A percentile compares a stretch with the other conserved stretches of the same genome.
These are phyloP conservation scores for Yamadazyma buinensis DNA, from an alignment of 1,139 yeast species.

Conservation along the genomic window DNA sequence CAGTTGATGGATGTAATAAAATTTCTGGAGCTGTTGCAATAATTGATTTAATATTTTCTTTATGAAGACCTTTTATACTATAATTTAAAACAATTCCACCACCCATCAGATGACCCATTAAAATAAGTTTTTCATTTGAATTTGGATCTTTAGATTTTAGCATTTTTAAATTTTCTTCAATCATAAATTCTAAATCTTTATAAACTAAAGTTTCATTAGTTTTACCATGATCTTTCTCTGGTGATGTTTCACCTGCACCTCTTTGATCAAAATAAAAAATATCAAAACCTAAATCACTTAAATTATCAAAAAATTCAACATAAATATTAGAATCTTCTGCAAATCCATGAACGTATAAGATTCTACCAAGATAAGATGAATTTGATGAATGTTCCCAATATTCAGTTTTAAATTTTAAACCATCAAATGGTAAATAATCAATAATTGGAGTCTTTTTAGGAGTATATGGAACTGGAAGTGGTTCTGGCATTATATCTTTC, in stretches of 20 bases:
- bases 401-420: conserved; percentile 37
- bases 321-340: conserved; percentile 61
- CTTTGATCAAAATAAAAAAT: conserved; percentile 80
- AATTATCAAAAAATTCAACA: conserved; percentile 53
- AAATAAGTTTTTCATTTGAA: conserved; percentile 41
- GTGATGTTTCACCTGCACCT: conserved; percentile 80
- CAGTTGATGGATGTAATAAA: conserved; percentile 52
- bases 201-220: conserved; percentile 64
- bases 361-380: conserved; percentile 45
- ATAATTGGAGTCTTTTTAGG: conserved; percentile 28
- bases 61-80: conserved; percentile 60
- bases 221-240: conserved; percentile 54
- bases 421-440: conserved; percentile 29
- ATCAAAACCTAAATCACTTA: conserved; percentile 65
- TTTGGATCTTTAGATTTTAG: conserved; percentile 26
- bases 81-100: conserved; percentile 80
- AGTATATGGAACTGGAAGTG: conserved; percentile 32
- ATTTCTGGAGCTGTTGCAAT: conserved; percentile 69
- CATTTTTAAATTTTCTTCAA: conserved; percentile 32
- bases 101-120: conserved; percentile 96
- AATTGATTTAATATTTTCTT: conserved; percentile 51
- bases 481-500: no score
- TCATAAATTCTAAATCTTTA: conserved; percentile 66
- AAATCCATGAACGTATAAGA: conserved; percentile 78
- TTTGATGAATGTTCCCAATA: conserved; percentile 38